A percentile compares a stretch with the other conserved stretches of the same genome.
These are phyloP conservation scores for Diplodia intermedia DNA, from an alignment of 2,329 filamentous ascomycete species.

Conservation along the genomic window DNA sequence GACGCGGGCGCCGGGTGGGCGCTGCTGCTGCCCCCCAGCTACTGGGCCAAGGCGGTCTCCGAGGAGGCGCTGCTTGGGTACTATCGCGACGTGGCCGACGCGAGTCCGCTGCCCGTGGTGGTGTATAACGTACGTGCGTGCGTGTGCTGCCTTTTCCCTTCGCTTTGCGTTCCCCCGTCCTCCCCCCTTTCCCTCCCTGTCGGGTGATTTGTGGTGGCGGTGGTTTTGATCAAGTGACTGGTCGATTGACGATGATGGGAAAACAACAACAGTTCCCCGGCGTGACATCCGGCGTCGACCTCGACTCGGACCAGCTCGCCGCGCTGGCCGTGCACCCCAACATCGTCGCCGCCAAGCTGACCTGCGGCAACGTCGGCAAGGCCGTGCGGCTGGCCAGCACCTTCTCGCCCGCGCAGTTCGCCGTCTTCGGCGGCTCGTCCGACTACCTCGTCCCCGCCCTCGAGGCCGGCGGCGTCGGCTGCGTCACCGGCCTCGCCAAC, in stretches of 20 bases:
- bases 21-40: slow-evolving; percentile 51
- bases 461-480: slow-evolving; percentile 57
- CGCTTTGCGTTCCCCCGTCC: too few relatives aligned
- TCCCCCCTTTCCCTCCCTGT: too few relatives aligned
- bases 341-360: slow-evolving; percentile 70
- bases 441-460: slow-evolving; percentile 67
- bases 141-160: too few relatives aligned
- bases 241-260: too few relatives aligned
- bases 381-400: slow-evolving; percentile 62
- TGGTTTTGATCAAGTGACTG: too few relatives aligned
- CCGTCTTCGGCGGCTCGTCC: slow-evolving; percentile 70
- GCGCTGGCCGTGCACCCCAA: slow-evolving; percentile 61
- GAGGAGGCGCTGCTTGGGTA: slow-evolving; percentile 48
- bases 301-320: slow-evolving; percentile 69
- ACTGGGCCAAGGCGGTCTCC: slow-evolving; percentile 49
- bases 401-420: slow-evolving; percentile 63
- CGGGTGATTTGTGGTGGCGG: too few relatives aligned
- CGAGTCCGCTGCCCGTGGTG: slow-evolving; percentile 41
- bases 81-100: slow-evolving; percentile 50
- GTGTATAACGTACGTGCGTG: slow-evolving; percentile 40
- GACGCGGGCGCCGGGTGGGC: slow-evolving; percentile 51
- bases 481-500: slow-evolving; percentile 60
- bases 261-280: slow-evolving; percentile 59
- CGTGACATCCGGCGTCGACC: slow-evolving; percentile 71
- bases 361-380: slow-evolving; percentile 68